phyloP scores from a whole-genome alignment of 2,329 filamentous ascomycete species.

The Claviceps monticola region DNA sequence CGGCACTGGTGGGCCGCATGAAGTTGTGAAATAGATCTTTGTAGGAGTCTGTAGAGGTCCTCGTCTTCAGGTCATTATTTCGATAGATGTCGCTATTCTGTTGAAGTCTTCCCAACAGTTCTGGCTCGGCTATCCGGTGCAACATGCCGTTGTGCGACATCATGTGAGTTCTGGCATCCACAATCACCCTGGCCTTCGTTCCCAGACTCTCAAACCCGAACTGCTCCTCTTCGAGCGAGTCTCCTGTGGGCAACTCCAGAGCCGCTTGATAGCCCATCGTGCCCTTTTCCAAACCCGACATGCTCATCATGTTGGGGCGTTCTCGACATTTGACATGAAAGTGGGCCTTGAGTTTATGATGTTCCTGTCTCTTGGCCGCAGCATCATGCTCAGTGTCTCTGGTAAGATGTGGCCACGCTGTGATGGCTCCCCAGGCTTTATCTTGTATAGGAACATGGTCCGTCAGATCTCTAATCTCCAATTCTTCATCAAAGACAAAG shows the following conservation, averaged over 20 bases:
- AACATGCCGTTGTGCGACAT: slow-evolving; percentile 39
- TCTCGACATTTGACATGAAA: slow-evolving; percentile 47
- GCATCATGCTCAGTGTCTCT: slow-evolving; percentile 32
- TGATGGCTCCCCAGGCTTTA: slow-evolving; percentile 47
- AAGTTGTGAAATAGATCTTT: slow-evolving; percentile 47
- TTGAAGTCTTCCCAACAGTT: slow-evolving; percentile 44
- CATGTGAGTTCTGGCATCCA: slow-evolving; percentile 44
- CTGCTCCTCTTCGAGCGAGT: slow-evolving; percentile 49
- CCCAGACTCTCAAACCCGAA: slow-evolving; percentile 44
- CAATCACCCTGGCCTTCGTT: slow-evolving; percentile 38
- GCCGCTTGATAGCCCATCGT: slow-evolving; percentile 57
- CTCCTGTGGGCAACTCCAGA: slow-evolving; percentile 49
- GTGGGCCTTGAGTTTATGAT: slow-evolving; percentile 36
- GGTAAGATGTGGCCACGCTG: slow-evolving; percentile 49
- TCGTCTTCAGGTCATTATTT: slow-evolving; percentile 35
- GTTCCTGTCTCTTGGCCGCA: slow-evolving; percentile 26
- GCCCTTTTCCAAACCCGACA: slow-evolving; percentile 57
- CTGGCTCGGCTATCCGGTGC: slow-evolving; percentile 41
- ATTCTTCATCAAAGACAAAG: slow-evolving; percentile 52
- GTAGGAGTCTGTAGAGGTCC: slow-evolving; percentile 43
- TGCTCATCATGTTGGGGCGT: slow-evolving; percentile 57
- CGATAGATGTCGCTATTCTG: slow-evolving; percentile 42
- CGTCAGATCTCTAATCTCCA: slow-evolving; percentile 47
- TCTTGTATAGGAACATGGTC: slow-evolving; percentile 52
- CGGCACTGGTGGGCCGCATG: slow-evolving; percentile 40